phyloP scores from a whole-genome alignment of 2,329 filamentous ascomycete species.

The Pyricularia sp. region DNA sequence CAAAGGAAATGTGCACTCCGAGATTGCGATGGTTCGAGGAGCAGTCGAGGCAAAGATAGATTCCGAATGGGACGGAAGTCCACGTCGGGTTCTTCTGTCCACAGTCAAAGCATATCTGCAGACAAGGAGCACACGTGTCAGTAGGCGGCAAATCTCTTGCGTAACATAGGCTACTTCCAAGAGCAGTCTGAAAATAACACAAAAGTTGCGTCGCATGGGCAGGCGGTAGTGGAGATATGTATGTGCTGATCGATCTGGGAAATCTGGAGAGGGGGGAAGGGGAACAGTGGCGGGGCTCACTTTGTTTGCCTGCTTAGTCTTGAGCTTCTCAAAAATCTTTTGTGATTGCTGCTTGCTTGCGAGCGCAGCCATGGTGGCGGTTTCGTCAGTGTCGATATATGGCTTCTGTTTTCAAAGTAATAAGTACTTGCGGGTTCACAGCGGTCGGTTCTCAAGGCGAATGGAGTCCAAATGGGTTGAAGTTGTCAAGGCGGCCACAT shows the following conservation, averaged over 20 bases:
- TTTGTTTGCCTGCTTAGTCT: slow-evolving; percentile 89
- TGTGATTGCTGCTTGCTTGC: slow-evolving; percentile 92
- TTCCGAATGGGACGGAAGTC: slow-evolving; percentile 90
- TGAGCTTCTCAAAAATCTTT: slow-evolving; percentile 95
- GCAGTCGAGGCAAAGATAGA: slow-evolving; percentile 96
- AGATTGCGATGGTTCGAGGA: slow-evolving; percentile 94
- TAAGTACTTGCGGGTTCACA: not conserved
- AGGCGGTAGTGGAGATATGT: not conserved
- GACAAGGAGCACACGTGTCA: slow-evolving; percentile 6
- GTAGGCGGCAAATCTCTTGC: slow-evolving; percentile 7
- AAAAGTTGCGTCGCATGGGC: not conserved
- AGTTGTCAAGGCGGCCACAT: slow-evolving; percentile 11
- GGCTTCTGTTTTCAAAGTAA: not conserved
- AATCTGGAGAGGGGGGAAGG: not conserved
- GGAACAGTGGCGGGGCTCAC: slow-evolving; percentile 31
- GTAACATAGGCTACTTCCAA: not conserved
- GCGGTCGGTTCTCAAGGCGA: not conserved
- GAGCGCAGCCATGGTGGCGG: slow-evolving; percentile 44
- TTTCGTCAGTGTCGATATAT: not conserved
- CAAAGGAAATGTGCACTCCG: slow-evolving; percentile 97
- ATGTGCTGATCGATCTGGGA: not conserved
- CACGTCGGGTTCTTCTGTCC: slow-evolving; percentile 95
- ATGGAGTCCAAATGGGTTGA: not conserved
- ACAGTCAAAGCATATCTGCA: slow-evolving; percentile 93
- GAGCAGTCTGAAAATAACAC: not conserved